Base-by-base conservation (phyloP, 2,329 filamentous ascomycete species). In the Hypoxylon sp. region DNA sequence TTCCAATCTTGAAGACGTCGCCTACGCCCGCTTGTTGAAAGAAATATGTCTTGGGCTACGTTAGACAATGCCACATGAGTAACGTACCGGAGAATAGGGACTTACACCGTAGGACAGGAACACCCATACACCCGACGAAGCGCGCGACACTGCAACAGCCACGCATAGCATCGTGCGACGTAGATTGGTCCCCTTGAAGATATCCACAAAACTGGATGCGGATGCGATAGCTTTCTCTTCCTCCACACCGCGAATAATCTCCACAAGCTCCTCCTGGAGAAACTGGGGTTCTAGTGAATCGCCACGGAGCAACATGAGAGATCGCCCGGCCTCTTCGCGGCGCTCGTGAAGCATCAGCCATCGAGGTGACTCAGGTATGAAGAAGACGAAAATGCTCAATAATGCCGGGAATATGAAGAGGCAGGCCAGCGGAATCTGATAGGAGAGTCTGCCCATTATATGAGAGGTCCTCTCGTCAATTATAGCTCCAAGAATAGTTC, bases 261-360 rank as follows among this genome's bases (percentile, higher is more conserved):
- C 73, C 8, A 70, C 47, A 15, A 73, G 64, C 35, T 74, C 73
- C 19, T 75, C 73, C 10, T 70, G 69, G 19, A 69, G 47, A 17
- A 73, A 68, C 47, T 72, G 67, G 1, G 58, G 66, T 1, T 55
- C 57, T 1, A 75, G 63, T 5, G 74, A 74, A 17, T 65, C 29
- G 2, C 65, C 76, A 55, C 61, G 74, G 53, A 72, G 76, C 59
- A 62, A 52, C 47, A 31, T 54, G 24, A 79, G 70, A 3, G 75
- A 71, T 10, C 65, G 55, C 7, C 75, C 62, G 2, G 78, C 74
- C 58, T 80, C 74, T 6, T 73, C 47, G 13, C 68, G 72, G 10
- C 75, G 74, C 35, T 73, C 71, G 3, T 72, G 74, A 31, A 76
- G 70, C 39, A 78, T 68, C 24, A 76, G 67, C 76, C 75, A 79